Conservation (phyloP, 2,329 filamentous ascomycete species). For the Botrytis hyacinthi region DNA sequence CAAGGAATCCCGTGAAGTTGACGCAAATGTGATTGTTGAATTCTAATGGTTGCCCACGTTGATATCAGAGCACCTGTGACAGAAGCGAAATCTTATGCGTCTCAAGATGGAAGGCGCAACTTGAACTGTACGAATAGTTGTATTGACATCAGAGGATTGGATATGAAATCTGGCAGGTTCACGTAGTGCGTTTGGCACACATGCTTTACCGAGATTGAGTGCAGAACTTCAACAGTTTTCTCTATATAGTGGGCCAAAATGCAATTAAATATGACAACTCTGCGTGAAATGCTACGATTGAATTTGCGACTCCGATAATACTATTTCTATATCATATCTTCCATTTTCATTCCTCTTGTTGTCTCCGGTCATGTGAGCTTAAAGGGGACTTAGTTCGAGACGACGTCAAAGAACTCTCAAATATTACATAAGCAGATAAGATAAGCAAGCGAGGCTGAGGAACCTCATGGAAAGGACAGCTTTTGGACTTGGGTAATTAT, state of each 20-base stretch:
- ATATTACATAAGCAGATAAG: background rate
- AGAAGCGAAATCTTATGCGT: background rate
- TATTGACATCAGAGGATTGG: background rate
- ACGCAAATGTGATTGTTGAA: background rate
- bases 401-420: background rate
- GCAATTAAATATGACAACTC: background rate
- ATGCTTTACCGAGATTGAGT: background rate
- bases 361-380: background rate
- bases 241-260: background rate
- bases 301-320: background rate
- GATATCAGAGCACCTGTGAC: no score
- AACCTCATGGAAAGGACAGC: constrained; percentile 7
- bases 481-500: background rate
- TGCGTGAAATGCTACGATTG: background rate
- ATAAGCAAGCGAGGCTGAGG: constrained; percentile 6
- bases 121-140: background rate
- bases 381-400: background rate
- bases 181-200: background rate
- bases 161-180: background rate
- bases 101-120: background rate
- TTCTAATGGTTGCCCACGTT: background rate
- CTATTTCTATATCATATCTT: background rate
- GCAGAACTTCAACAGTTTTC: background rate
- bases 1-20: background rate
- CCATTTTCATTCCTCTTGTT: background rate